Percentiles rank a stretch among this genome's conserved stretches.
phyloP scores from a whole-genome alignment of 495 filamentous ascomycete species.

The Hyaloscypha hepaticicola region DNA sequence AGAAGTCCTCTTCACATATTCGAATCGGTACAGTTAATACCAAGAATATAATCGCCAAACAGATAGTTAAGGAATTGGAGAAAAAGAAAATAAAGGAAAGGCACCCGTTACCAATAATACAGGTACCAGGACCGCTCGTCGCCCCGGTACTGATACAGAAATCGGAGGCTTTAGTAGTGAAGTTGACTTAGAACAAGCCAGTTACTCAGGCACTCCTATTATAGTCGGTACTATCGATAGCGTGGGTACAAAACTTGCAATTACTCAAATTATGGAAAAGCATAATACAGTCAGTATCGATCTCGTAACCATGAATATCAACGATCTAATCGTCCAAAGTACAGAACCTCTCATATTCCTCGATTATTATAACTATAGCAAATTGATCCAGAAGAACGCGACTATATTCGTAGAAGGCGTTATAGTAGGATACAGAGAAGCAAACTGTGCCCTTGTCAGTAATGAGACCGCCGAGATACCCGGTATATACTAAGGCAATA shows the following conservation, averaged over 20 bases:
- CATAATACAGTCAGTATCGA: conserved; percentile 94
- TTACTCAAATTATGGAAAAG: conserved; percentile 82
- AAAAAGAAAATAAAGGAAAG: too few species aligned
- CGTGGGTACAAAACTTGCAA: conserved; percentile 94
- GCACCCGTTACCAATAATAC: too few species aligned
- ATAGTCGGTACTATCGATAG: conserved; percentile 92
- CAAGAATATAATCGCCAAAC: too few species aligned
- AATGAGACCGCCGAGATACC: conserved; percentile 99
- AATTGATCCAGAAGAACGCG: conserved; percentile 73
- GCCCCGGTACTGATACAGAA: conserved; percentile 81
- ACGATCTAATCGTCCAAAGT: conserved; percentile 93
- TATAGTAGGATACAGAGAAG: conserved; percentile 75
- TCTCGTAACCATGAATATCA: conserved; percentile 98
- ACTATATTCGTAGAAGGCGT: conserved; percentile 86
- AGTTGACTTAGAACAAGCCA: conserved; percentile 75
- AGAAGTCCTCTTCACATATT: too few species aligned
- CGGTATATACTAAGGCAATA: conserved; percentile 75
- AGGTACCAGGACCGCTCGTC: too few species aligned
- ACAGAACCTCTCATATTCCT: conserved; percentile 93
- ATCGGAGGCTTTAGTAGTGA: conserved; percentile 96
- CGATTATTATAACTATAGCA: conserved; percentile 91
- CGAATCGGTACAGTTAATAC: too few species aligned
- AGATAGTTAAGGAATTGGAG: too few species aligned
- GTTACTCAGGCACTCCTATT: conserved; percentile 71
- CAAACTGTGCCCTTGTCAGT: conserved; percentile 83